Conservation (phyloP, 2,329 filamentous ascomycete genomes). For the Bipolaris oryzae region DNA sequence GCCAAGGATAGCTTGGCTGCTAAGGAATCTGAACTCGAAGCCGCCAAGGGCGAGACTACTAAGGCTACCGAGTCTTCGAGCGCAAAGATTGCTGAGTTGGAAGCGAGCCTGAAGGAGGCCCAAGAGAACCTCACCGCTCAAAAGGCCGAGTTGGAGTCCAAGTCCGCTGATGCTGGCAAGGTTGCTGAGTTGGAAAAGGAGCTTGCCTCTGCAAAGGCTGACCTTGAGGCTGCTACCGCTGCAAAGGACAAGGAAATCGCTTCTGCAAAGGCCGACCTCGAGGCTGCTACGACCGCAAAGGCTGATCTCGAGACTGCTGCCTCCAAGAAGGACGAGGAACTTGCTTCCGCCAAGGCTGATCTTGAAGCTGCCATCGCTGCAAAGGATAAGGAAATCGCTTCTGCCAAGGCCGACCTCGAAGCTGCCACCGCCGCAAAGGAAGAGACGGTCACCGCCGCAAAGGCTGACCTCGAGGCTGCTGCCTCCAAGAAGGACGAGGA, state of each 20-base stretch:
- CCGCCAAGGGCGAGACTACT: constrained; percentile 22
- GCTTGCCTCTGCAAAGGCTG: constrained; percentile 24
- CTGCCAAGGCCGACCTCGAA: constrained; percentile 19
- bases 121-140: constrained; percentile 31
- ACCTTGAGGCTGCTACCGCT: constrained; percentile 12
- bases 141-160: constrained; percentile 27
- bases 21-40: constrained; percentile 25
- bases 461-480: constrained; percentile 14
- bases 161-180: constrained; percentile 26
- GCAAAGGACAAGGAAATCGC: no score
- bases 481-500: constrained; percentile 9
- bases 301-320: constrained; percentile 17
- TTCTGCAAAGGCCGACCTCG: constrained; percentile 17
- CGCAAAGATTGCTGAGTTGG: constrained; percentile 30
- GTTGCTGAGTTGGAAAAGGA: constrained; percentile 25
- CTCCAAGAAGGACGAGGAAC: constrained; percentile 20
- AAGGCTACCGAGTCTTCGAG: constrained; percentile 27
- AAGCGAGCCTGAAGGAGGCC: constrained; percentile 30
- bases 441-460: no score
- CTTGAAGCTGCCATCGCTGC: constrained; percentile 11
- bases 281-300: constrained; percentile 1
- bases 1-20: constrained; percentile 15
- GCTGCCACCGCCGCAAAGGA: constrained; percentile 8
- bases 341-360: constrained; percentile 21
- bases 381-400: no score